These are phyloP conservation scores for Entonaema liquescens DNA, from an alignment of 495 filamentous ascomycete genomes.

Conservation along the genomic window DNA sequence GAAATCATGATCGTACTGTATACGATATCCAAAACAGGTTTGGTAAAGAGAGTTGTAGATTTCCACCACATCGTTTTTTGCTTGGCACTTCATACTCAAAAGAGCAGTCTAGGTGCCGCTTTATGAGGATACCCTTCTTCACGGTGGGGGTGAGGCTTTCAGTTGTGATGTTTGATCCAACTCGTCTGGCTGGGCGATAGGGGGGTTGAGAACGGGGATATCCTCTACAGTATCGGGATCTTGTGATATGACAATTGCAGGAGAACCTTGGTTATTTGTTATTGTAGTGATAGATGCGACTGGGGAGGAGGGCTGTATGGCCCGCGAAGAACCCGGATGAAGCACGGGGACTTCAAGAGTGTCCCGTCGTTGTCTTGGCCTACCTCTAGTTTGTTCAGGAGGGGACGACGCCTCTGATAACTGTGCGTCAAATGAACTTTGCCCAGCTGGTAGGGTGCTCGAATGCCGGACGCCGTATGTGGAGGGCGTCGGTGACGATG, in stretches of 20 bases:
- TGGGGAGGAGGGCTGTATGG: conserved; percentile 17
- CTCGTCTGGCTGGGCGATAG: background rate
- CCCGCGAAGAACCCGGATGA: conserved; percentile 22
- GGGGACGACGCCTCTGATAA: conserved; percentile 6
- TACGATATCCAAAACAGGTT: background rate
- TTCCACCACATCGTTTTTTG: background rate
- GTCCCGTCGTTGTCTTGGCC: conserved; percentile 37
- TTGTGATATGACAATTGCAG: conserved; percentile 32
- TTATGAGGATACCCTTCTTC: background rate
- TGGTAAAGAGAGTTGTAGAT: background rate
- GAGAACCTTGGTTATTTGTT: conserved; percentile 23
- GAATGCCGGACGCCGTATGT: conserved; percentile 26
- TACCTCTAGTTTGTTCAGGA: conserved; percentile 4
- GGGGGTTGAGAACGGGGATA: background rate
- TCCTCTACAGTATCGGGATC: conserved; percentile 26
- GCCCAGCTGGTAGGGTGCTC: conserved; percentile 34
- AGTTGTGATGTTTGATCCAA: background rate
- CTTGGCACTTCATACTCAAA: too few species aligned
- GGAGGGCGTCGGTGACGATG: conserved; percentile 20
- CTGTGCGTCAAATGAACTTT: conserved; percentile 21
- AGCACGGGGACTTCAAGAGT: conserved; percentile 43
- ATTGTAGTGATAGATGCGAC: conserved; percentile 3
- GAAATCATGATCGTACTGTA: background rate
- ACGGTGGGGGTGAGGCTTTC: conserved; percentile 1
- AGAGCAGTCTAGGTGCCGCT: background rate